Evolutionary conservation across 2,329 filamentous ascomycete species (phyloP).

Genomic region (Mycosphaerella arachidis): DNA sequence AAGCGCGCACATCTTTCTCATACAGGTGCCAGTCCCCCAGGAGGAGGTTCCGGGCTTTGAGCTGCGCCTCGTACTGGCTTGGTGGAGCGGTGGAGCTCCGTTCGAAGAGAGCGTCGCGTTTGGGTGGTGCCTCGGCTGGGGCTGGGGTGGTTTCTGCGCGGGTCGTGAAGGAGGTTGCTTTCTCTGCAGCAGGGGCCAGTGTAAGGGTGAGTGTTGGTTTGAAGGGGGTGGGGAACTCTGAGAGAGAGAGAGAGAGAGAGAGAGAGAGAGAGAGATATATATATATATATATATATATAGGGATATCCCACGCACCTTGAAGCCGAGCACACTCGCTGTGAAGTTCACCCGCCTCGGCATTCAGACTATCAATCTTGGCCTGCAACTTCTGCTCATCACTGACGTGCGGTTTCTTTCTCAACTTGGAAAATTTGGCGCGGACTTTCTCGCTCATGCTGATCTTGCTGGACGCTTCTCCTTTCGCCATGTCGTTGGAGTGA

Average conservation of each 20-base stretch:
- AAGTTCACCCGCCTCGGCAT: constrained; percentile 3
- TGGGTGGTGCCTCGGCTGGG: constrained; percentile 1
- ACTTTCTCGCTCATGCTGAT: background rate
- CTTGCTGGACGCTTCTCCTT: background rate
- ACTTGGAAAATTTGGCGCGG: background rate
- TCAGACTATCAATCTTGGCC: constrained; percentile 3
- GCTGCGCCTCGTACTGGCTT: constrained; percentile 8
- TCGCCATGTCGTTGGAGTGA: background rate
- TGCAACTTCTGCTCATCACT: constrained; percentile 6
- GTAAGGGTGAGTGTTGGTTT: too few species aligned
- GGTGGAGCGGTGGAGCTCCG: background rate
- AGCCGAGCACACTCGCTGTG: background rate
- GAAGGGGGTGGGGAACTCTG: too few species aligned
- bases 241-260: background rate
- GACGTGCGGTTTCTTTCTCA: constrained; percentile 6
- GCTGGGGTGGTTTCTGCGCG: constrained; percentile 4
- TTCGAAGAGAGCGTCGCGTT: constrained; percentile 9
- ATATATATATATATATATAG: too few species aligned
- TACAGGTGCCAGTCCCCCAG: constrained; percentile 2
- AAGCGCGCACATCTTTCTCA: constrained; percentile 1
- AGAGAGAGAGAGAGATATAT: background rate
- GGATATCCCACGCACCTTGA: background rate
- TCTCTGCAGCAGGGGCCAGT: background rate
- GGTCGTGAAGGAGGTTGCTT: background rate
- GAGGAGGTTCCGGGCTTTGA: background rate